Evolutionary conservation across 441 rosid species (phyloP).

Genomic region (Viola pubescens): DNA sequence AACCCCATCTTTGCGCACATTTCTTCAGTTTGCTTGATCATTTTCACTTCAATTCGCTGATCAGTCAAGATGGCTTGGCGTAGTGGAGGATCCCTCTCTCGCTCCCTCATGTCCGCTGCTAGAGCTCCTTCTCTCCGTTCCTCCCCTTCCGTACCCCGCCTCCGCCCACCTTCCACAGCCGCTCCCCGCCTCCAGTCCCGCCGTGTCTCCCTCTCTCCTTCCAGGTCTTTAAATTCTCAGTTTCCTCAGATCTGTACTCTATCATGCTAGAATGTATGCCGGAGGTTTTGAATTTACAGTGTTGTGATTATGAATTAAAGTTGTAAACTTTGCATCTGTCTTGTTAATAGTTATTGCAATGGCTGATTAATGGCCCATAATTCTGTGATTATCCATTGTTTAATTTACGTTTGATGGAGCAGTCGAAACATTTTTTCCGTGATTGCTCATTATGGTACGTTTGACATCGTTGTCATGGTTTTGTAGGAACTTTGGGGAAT

Average conservation of each 20-base stretch:
- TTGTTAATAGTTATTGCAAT: no score
- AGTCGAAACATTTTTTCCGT: no score
- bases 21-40: not conserved
- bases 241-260: no score
- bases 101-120: constrained; percentile 32
- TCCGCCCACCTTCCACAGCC: constrained; percentile 38
- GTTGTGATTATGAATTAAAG: not conserved
- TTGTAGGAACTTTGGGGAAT: constrained; percentile 62
- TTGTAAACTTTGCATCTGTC: no score
- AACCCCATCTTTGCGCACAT: not conserved
- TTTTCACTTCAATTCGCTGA: not conserved
- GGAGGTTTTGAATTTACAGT: not conserved
- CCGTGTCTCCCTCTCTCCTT: constrained; percentile 42
- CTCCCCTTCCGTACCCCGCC: constrained; percentile 40
- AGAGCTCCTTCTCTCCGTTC: constrained; percentile 56
- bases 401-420: no score
- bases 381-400: no score
- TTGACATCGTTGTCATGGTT: not conserved
- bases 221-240: constrained; percentile 32
- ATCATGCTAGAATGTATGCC: no score
- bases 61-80: constrained; percentile 34
- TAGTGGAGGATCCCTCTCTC: constrained; percentile 37
- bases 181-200: constrained; percentile 44
- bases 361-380: no score
- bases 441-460: no score